Conservation (phyloP, 2,329 filamentous ascomycete species). For the Pseudogymnoascus verrucosus region DNA sequence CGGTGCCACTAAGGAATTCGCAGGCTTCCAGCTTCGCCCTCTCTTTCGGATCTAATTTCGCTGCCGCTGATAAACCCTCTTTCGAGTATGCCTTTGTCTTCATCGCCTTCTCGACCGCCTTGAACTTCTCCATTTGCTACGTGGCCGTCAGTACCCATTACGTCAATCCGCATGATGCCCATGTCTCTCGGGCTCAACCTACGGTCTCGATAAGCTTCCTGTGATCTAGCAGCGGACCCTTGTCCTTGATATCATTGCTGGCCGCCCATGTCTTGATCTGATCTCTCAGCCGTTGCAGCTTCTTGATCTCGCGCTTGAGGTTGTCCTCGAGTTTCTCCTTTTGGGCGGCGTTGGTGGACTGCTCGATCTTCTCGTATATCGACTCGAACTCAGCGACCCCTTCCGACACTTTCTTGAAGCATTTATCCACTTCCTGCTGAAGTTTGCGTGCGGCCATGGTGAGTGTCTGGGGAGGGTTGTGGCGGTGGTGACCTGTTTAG, state of each 20-base stretch:
- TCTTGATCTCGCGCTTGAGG: conserved; percentile 99
- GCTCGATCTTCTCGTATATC: conserved; percentile 97
- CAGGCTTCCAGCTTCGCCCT: conserved; percentile 84
- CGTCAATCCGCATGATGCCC: conserved; percentile 8
- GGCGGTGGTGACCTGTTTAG: conserved; percentile 13
- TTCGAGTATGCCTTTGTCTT: conserved; percentile 99
- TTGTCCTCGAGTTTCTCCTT: conserved; percentile 98
- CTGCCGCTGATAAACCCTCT: conserved; percentile 84
- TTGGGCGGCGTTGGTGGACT: conserved; percentile 84
- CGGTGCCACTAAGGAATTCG: conserved; percentile 78
- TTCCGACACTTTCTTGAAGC: conserved; percentile 97
- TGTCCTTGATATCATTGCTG: conserved; percentile 99
- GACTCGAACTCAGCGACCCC: conserved; percentile 85
- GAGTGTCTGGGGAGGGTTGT: conserved; percentile 20
- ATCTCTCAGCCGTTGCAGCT: conserved; percentile 91
- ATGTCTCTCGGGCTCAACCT: conserved; percentile 15
- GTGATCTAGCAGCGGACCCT: conserved; percentile 87
- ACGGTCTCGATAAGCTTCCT: conserved; percentile 97
- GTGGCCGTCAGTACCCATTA: conserved; percentile 19
- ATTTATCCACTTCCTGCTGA: conserved; percentile 97
- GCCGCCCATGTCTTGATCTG: conserved; percentile 99
- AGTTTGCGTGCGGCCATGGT: conserved; percentile 93
- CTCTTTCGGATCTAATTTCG: conserved; percentile 94
- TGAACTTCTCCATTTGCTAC: conserved; percentile 99
- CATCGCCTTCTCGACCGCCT: conserved; percentile 99